Conservation (phyloP, 768 basidiomycete genomes). For the Suillus decipiens region DNA sequence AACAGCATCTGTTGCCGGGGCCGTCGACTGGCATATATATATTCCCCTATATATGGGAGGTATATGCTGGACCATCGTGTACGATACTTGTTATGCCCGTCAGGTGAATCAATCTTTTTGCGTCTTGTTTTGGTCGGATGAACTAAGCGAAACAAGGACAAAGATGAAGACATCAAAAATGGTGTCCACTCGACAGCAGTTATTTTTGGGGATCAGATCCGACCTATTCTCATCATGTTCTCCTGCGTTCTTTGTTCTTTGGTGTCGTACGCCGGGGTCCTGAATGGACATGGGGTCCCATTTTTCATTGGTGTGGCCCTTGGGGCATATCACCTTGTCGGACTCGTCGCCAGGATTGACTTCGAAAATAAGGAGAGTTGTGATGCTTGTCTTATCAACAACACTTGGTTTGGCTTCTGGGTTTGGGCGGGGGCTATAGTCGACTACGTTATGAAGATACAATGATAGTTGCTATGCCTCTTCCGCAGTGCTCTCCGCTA, state of each 20-base stretch:
- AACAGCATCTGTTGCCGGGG: not conserved
- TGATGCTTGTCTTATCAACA: not conserved
- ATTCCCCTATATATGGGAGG: not conserved
- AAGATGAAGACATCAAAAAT: slow-evolving; percentile 66
- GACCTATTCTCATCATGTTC: slow-evolving; percentile 55
- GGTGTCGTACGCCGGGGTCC: slow-evolving; percentile 46
- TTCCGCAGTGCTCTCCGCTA: no score
- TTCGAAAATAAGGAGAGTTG: not conserved
- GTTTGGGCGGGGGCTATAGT: not conserved
- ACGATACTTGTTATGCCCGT: not conserved
- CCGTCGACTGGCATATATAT: not conserved
- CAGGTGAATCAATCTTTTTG: not conserved
- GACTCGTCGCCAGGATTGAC: not conserved
- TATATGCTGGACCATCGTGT: not conserved
- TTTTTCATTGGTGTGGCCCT: not conserved
- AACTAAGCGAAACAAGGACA: slow-evolving; percentile 66
- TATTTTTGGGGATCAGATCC: slow-evolving; percentile 62
- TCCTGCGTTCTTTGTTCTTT: slow-evolving; percentile 56
- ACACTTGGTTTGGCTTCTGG: not conserved
- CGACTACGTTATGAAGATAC: not conserved
- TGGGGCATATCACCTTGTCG: not conserved
- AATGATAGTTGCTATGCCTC: no score
- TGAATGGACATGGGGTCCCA: slow-evolving; percentile 42
- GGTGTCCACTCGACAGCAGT: slow-evolving; percentile 80
- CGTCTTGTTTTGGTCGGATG: slow-evolving; percentile 40